Base-by-base conservation (phyloP, 192 early-diverging fungal genomes). In the Rhizoclosmatium sp. region DNA sequence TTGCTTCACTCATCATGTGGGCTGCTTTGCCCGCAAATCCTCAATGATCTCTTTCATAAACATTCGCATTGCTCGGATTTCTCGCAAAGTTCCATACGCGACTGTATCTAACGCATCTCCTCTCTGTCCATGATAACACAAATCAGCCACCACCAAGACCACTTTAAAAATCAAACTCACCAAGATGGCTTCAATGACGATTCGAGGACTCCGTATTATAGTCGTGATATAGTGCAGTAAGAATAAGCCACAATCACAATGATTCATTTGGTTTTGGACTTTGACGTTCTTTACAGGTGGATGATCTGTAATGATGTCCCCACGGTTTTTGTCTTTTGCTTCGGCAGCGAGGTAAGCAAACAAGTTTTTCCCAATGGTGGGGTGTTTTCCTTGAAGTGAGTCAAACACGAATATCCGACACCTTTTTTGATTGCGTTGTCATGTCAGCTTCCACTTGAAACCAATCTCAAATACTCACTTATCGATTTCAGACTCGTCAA, bases 201-300 rank as follows among this genome's bases (percentile, higher is more conserved):
- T 7, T 23, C 62, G 68, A 2, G 92, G 91, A 59, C 83, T 75
- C 60, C 81, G 71, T 46, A 95, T 71, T 69, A 97, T 91, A 46
- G 85, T 73, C 65, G 96, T 93, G 2, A 94, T 87, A 73, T 93
- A 94, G 71, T 95, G 89, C 5, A 94, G 80, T n/a, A 97, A 59
- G 83, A 89, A 96, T 16, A 97, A 84, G n/a, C 96, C 96, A 77
- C 96, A 97, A 81, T 97, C 96, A 70, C 91, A 94, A 76, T 87
- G 81, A 76, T 97, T 97, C 65, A 84, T 75, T 67, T 97, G 96
- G 39, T 85, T 69, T 19, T 94, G 94, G 21, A 90, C 90, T 85
- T 93, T 93, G 59, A 89, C 93, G 59, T 93, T 88, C 68, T 81
- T 87, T 44, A 7, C 89, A 39, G 49, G 65, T 39, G 51, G 39